These are phyloP conservation scores for Nakazawaea populi DNA, from an alignment of 805 yeast species.

Conservation along the genomic window DNA sequence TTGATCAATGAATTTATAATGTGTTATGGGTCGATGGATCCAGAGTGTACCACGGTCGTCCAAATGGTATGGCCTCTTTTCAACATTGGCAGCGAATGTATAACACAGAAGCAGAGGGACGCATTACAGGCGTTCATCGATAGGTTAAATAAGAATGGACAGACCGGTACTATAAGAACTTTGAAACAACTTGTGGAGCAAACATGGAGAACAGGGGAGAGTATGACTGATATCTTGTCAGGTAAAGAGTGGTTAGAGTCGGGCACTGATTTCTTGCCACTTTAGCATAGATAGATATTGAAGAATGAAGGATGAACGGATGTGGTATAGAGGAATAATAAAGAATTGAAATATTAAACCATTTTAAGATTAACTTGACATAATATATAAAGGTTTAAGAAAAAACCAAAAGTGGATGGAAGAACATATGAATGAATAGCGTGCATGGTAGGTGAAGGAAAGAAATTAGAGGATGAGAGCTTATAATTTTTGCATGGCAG, in stretches of 20 bases:
- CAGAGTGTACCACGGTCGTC: slow-evolving; percentile 41
- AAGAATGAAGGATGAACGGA: too few species aligned
- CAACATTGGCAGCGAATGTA: slow-evolving; percentile 41
- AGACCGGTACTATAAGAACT: slow-evolving; percentile 48
- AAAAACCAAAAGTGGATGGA: not conserved
- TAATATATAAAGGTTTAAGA: not conserved
- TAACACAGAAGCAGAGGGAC: slow-evolving; percentile 24
- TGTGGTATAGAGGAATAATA: not conserved
- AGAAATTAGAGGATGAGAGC: slow-evolving; percentile 17
- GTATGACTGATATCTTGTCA: slow-evolving; percentile 36
- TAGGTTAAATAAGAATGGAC: slow-evolving; percentile 38
- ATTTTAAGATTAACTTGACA: not conserved
- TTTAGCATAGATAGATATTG: slow-evolving; percentile 12
- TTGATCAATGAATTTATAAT: slow-evolving; percentile 40
- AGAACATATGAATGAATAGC: not conserved
- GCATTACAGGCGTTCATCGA: slow-evolving; percentile 30
- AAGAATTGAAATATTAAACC: not conserved
- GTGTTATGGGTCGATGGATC: slow-evolving; percentile 39
- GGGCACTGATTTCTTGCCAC: slow-evolving; percentile 46
- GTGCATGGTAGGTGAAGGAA: not conserved
- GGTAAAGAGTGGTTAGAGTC: slow-evolving; percentile 41
- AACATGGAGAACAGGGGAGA: slow-evolving; percentile 39
- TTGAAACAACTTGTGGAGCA: slow-evolving; percentile 35
- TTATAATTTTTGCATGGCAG: slow-evolving; percentile 98
- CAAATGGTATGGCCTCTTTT: slow-evolving; percentile 64